Base-by-base conservation (phyloP, 805 yeast species). In the Candida adriatica region DNA sequence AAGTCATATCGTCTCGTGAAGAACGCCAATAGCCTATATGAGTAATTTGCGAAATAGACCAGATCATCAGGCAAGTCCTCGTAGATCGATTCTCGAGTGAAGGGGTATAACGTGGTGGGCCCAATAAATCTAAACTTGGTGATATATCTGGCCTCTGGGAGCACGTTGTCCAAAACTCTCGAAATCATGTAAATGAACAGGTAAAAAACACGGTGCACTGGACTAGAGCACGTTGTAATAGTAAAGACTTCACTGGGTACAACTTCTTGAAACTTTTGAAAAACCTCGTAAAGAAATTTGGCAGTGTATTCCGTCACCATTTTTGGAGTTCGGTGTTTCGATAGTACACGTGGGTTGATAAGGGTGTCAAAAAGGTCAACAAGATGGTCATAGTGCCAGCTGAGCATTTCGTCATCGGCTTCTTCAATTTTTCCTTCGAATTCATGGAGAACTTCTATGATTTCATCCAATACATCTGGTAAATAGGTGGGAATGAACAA, bases 91-190 rank as follows among this genome's bases (percentile, higher is more conserved):
- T 34, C 30, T 2, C 10, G 20, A 3, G 42, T 34, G 26, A 28
- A 47, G 5, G 55, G 53, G 20, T 43, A 47, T 7, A 41, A 6
- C 2, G 34, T 24, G 8, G 49, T 33, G 18, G 53, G 49, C 1
- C 55, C 55, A 38, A 47, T 43, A 34, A 47, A 50, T 28, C 53
- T 35, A 18, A 28, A 39, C 8, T 30, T 36, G 0, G 41, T 29
- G 4, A 49, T 14, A 24, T 39, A 50, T 29, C 51, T 34, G 0
- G 39, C 11, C 21, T 42, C 50, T 8, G 55, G 55, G 29, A 49
- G 44, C 5, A 46, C 22, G 20, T 46, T 48, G 26, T 50, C 55
- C 19, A 50, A 20, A 2, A 30, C 39, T 13, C 51, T 36, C 15
- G 35, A 35, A 30, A 37, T 33, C 17, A 38, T 23, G 25, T 42